Evolutionary conservation across 495 filamentous ascomycete genomes (phyloP).

Genomic region (Xylaria grammica): DNA sequence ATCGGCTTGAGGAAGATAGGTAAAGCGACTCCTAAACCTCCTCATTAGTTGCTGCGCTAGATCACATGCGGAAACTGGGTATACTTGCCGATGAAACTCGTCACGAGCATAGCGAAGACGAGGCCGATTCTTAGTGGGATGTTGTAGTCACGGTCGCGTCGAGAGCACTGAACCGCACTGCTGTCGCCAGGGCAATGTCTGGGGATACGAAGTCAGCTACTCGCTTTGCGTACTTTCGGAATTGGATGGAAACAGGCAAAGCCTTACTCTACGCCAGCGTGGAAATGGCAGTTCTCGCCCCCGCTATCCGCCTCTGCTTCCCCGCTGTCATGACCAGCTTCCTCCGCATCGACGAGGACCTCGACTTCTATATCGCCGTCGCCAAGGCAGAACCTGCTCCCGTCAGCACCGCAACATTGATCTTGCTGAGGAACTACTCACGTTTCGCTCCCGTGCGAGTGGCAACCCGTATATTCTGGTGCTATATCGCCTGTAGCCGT

Average conservation of each 20-base stretch:
- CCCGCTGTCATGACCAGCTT: background rate
- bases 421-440: slow-evolving; percentile 31
- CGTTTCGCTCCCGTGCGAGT: slow-evolving; percentile 53
- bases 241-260: background rate
- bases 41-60: slow-evolving; percentile 4
- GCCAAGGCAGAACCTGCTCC: slow-evolving; percentile 45
- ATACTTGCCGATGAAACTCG: slow-evolving; percentile 48
- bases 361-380: slow-evolving; percentile 48
- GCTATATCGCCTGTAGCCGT: slow-evolving; percentile 52
- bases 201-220: background rate
- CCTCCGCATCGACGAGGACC: slow-evolving; percentile 24
- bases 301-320: slow-evolving; percentile 36
- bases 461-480: slow-evolving; percentile 57
- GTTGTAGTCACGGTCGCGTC: slow-evolving; percentile 58
- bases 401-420: background rate
- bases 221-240: background rate
- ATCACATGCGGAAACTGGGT: slow-evolving; percentile 1
- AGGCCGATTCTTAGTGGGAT: slow-evolving; percentile 61
- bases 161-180: slow-evolving; percentile 45
- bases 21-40: slow-evolving; percentile 41
- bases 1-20: slow-evolving; percentile 50
- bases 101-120: slow-evolving; percentile 62
- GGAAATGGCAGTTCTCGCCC: slow-evolving; percentile 62
- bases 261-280: slow-evolving; percentile 67
- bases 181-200: slow-evolving; percentile 52